Conservation (phyloP, 495 filamentous ascomycete species). For the Parathielavia hyrcaniae region DNA sequence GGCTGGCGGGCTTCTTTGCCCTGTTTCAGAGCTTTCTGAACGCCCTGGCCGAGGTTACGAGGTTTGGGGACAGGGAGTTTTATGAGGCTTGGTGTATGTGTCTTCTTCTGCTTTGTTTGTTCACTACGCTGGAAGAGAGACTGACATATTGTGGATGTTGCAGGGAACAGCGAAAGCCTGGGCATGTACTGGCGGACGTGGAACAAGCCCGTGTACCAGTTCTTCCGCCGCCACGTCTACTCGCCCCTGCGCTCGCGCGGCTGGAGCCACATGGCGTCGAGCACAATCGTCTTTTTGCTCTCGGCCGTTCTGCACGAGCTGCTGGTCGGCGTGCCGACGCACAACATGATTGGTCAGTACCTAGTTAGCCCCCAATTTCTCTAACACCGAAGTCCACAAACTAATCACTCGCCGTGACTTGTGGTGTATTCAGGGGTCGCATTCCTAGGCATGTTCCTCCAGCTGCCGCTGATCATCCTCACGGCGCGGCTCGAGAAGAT, state of each 20-base stretch:
- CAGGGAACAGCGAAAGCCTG: conserved; percentile 71
- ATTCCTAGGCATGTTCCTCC: conserved; percentile 87
- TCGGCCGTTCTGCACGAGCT: conserved; percentile 87
- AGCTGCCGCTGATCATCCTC: conserved; percentile 78
- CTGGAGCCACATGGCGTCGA: conserved; percentile 60
- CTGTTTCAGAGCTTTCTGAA: conserved; percentile 88
- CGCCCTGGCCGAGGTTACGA: conserved; percentile 80
- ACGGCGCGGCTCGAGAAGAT: conserved; percentile 74
- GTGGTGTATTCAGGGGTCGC: conserved; percentile 60
- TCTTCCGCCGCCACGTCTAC: conserved; percentile 91
- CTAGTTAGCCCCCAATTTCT: background rate
- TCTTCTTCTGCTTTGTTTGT: background rate
- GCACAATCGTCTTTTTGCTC: conserved; percentile 72
- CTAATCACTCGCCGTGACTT: background rate
- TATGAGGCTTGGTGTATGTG: conserved; percentile 83
- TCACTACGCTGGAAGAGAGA: background rate
- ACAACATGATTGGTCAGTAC: conserved; percentile 76
- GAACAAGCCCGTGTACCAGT: conserved; percentile 95
- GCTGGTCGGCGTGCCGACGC: conserved; percentile 88
- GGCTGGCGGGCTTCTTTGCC: conserved; percentile 95
- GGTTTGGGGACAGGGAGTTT: conserved; percentile 87
- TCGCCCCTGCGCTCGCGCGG: conserved; percentile 77
- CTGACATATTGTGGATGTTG: background rate
- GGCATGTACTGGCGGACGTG: conserved; percentile 90
- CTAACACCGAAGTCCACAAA: background rate